Percentiles rank a stretch among this genome's conserved stretches.
phyloP scores from a whole-genome alignment of 768 basidiomycete genomes.

The Rhodotorula diobovata region DNA sequence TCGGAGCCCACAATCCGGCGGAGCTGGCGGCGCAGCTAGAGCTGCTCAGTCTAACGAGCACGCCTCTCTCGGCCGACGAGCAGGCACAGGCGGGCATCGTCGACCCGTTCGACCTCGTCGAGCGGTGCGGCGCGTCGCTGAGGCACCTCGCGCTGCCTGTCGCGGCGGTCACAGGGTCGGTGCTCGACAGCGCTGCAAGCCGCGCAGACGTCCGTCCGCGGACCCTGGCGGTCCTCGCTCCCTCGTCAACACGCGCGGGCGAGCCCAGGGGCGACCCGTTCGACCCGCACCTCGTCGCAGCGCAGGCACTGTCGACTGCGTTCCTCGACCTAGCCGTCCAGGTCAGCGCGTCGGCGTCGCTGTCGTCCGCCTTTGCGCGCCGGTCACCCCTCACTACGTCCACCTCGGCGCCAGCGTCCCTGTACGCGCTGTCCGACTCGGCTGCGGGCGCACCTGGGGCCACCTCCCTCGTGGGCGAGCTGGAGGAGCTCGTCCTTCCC shows the following conservation, averaged over 20 bases:
- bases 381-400: not conserved
- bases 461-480: not conserved
- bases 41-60: not conserved
- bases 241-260: not conserved
- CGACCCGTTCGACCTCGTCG: constrained; percentile 16
- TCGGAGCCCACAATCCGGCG: constrained; percentile 15
- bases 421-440: not conserved
- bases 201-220: no score
- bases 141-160: constrained; percentile 6
- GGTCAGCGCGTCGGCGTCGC: not conserved
- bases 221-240: not conserved
- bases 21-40: constrained; percentile 12
- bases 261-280: not conserved
- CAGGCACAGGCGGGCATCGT: not conserved
- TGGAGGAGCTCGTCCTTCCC: not conserved
- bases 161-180: not conserved
- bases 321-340: constrained; percentile 16
- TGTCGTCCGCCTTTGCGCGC: not conserved
- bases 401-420: not conserved
- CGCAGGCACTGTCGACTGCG: constrained; percentile 16
- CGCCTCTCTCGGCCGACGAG: not conserved
- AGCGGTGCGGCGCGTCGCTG: not conserved
- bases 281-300: constrained; percentile 21
- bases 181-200: constrained; percentile 5
- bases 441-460: not conserved